Conservation (phyloP, 148 eudicot genomes). For the Camellia sinensis region DNA sequence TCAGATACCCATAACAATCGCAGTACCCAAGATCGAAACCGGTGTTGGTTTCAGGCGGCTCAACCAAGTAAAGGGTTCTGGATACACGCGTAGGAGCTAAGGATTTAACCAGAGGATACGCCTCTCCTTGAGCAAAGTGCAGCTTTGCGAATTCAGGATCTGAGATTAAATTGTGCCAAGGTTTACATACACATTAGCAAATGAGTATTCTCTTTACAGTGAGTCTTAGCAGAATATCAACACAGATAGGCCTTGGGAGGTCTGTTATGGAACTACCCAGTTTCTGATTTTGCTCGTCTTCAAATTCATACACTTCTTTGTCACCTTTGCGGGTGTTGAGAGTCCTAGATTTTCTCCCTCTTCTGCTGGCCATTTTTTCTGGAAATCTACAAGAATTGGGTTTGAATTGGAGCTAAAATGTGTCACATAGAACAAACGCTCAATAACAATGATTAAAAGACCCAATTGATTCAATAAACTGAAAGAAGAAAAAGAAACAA, state of each 20-base stretch:
- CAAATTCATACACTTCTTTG: neutral
- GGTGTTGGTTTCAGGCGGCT: neutral
- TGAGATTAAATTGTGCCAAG: neutral
- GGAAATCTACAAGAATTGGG: neutral
- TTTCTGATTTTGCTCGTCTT: neutral
- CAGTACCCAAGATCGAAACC: neutral
- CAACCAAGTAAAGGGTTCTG: conserved; percentile 17
- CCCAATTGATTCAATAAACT: no score
- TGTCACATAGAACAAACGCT: no score
- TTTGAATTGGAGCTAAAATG: neutral
- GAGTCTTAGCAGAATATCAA: neutral
- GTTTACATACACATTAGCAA: conserved; percentile 10
- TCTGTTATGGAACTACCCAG: neutral
- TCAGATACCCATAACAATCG: neutral
- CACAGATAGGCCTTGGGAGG: neutral
- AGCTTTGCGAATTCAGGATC: conserved; percentile 13
- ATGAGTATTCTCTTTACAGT: neutral
- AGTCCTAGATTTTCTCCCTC: conserved; percentile 2
- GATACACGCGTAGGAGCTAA: neutral
- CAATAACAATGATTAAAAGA: neutral
- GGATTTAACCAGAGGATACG: neutral
- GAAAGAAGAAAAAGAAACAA: no score
- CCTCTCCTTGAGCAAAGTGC: conserved; percentile 3
- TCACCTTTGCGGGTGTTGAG: neutral
- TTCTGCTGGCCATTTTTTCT: neutral